Conservation (phyloP, 805 yeast genomes). For the Kodamaea neixiangensis region DNA sequence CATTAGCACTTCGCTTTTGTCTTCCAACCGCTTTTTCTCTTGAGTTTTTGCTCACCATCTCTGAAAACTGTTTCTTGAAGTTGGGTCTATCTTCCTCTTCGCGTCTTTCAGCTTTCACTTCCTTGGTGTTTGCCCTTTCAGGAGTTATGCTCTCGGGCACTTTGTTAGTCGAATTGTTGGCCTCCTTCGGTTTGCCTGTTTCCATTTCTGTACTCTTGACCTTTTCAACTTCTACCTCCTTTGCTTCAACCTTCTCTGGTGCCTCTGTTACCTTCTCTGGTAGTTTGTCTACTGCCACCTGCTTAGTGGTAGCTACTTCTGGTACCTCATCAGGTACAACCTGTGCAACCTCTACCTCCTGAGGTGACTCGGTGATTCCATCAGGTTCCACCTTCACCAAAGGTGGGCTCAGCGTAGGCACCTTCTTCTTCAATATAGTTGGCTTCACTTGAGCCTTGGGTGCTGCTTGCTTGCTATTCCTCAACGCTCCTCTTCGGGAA, state of each 20-base stretch:
- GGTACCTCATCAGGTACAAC: too few relatives aligned
- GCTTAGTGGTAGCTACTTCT: too few relatives aligned
- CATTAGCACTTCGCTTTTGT: slow-evolving; percentile 15
- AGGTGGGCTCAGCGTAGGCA: background rate
- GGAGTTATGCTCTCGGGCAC: slow-evolving; percentile 4
- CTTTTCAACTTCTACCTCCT: background rate
- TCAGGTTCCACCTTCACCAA: background rate
- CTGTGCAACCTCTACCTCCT: background rate
- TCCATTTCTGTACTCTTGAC: background rate
- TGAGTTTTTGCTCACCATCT: slow-evolving; percentile 23
- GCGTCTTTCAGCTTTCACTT: background rate
- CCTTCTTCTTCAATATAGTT: slow-evolving; percentile 40
- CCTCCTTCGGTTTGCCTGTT: background rate
- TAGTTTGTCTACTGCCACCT: too few relatives aligned
- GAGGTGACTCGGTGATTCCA: background rate
- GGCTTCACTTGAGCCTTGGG: slow-evolving; percentile 36
- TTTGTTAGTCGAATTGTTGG: background rate
- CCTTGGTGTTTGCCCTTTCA: background rate
- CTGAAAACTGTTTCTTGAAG: slow-evolving; percentile 33
- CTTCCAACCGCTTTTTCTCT: slow-evolving; percentile 5
- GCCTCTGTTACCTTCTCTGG: background rate
- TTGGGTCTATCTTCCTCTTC: slow-evolving; percentile 28
- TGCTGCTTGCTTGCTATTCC: slow-evolving; percentile 16
- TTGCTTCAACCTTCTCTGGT: background rate
- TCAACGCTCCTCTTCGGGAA: slow-evolving; percentile 18